Conservation (phyloP, 768 basidiomycete species). For the Roridomyces roridus region DNA sequence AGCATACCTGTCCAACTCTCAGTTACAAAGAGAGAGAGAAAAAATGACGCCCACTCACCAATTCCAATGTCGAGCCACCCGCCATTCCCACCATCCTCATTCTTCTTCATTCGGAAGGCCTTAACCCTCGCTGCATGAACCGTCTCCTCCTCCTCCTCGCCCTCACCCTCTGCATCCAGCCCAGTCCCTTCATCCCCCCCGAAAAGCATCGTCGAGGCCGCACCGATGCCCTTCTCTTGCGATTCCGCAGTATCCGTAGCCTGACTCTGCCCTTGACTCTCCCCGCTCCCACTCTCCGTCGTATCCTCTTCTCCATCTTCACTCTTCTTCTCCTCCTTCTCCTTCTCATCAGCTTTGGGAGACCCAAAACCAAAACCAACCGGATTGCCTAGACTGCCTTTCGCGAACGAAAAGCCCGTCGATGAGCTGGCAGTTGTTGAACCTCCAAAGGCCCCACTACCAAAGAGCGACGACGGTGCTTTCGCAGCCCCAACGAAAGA, state of each 20-base stretch:
- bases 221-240: slow-evolving; percentile 5
- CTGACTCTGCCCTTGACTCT: slow-evolving; percentile 26
- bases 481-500: slow-evolving; percentile 22
- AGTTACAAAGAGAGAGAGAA: background rate
- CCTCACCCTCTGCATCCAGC: slow-evolving; percentile 58
- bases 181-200: slow-evolving; percentile 26
- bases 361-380: slow-evolving; percentile 67
- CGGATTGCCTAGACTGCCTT: slow-evolving; percentile 65
- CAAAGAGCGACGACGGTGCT: slow-evolving; percentile 15
- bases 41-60: slow-evolving; percentile 48
- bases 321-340: slow-evolving; percentile 19
- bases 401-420: slow-evolving; percentile 19
- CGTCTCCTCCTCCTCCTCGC: slow-evolving; percentile 83
- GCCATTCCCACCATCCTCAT: slow-evolving; percentile 44
- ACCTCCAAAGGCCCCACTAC: slow-evolving; percentile 6
- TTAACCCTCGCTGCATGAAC: slow-evolving; percentile 63
- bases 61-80: slow-evolving; percentile 74
- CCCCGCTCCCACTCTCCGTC: slow-evolving; percentile 31
- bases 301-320: slow-evolving; percentile 29
- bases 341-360: slow-evolving; percentile 30
- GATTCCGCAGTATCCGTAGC: slow-evolving; percentile 23
- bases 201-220: slow-evolving; percentile 13
- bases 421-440: slow-evolving; percentile 16
- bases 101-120: slow-evolving; percentile 64
- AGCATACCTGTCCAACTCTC: slow-evolving; percentile 55